A percentile compares a stretch with the other conserved stretches of the same genome.
These are phyloP conservation scores for Biancaea sappan DNA, from an alignment of 306 rosid genomes.

Conservation along the genomic window DNA sequence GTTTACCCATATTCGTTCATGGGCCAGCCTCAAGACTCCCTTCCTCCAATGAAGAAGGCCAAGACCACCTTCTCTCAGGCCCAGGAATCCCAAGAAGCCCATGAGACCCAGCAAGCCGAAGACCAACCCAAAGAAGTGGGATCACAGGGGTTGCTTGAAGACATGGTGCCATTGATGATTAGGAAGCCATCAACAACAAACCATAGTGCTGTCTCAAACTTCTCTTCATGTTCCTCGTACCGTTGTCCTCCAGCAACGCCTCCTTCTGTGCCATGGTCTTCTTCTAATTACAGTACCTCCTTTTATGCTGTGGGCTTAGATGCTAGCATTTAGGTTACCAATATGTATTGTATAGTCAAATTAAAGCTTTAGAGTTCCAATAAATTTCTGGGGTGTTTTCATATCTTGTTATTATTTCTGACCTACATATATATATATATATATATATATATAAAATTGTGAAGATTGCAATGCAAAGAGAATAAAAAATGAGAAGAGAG, in stretches of 20 bases:
- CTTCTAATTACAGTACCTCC: constrained; percentile 34
- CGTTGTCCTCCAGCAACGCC: constrained; percentile 45
- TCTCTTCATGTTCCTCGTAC: constrained; percentile 48
- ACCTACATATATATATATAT: too few relatives aligned
- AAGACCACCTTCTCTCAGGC: constrained; percentile 38
- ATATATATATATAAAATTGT: too few relatives aligned
- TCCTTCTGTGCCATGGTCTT: constrained; percentile 38
- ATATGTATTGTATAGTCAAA: neutral
- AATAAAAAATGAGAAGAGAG: too few relatives aligned
- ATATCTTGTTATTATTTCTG: neutral
- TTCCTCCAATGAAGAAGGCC: constrained; percentile 58
- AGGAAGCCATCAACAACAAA: constrained; percentile 60
- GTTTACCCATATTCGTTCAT: constrained; percentile 64
- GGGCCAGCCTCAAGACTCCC: constrained; percentile 39
- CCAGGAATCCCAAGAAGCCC: neutral
- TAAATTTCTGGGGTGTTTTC: neutral
- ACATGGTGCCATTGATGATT: constrained; percentile 80
- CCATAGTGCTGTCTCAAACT: constrained; percentile 33
- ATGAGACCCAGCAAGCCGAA: constrained; percentile 1
- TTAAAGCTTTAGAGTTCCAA: constrained; percentile 27
- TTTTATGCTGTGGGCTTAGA: constrained; percentile 44
- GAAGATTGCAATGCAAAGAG: too few relatives aligned
- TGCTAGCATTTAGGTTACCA: constrained; percentile 35
- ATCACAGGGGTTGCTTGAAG: constrained; percentile 86
- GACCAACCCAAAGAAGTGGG: constrained; percentile 39